Conservation (phyloP, 495 filamentous ascomycete genomes). For the Astrocystis sublimbata region DNA sequence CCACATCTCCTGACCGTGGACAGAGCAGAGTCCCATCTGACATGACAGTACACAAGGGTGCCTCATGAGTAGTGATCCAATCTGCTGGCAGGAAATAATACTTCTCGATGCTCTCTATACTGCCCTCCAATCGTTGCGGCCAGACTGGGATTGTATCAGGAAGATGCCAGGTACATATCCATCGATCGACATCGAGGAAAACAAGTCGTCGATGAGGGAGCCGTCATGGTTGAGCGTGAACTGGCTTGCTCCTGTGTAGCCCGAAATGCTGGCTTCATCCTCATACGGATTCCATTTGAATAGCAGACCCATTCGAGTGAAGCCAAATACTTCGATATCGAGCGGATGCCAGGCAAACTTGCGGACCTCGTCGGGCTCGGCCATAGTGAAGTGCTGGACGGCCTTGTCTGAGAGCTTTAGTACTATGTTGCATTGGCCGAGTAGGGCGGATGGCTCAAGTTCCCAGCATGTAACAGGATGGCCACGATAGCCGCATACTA, state of each 20-base stretch:
- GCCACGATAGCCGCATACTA: slow-evolving; percentile 16
- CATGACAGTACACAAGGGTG: slow-evolving; percentile 15
- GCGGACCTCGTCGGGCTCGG: neutral
- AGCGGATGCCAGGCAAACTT: slow-evolving; percentile 10
- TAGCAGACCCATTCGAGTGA: slow-evolving; percentile 7
- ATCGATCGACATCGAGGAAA: neutral
- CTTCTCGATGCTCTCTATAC: slow-evolving; percentile 4
- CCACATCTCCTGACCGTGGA: slow-evolving; percentile 23
- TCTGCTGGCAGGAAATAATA: slow-evolving; percentile 28
- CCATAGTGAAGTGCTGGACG: slow-evolving; percentile 7
- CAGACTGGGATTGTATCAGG: neutral
- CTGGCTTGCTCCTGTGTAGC: slow-evolving; percentile 2
- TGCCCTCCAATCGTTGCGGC: neutral
- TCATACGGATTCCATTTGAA: slow-evolving; percentile 20
- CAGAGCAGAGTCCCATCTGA: slow-evolving; percentile 23
- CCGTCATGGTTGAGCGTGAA: slow-evolving; percentile 17
- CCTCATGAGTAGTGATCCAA: slow-evolving; percentile 21
- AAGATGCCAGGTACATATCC: neutral
- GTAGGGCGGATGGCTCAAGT: neutral
- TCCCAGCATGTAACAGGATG: slow-evolving; percentile 18
- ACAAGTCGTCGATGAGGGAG: neutral
- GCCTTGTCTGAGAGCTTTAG: neutral
- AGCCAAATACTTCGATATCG: slow-evolving; percentile 2
- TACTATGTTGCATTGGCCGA: neutral
- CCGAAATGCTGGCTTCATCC: slow-evolving; percentile 1